phyloP scores from a whole-genome alignment of 2,329 filamentous ascomycete genomes.

The Graphium sp. region DNA sequence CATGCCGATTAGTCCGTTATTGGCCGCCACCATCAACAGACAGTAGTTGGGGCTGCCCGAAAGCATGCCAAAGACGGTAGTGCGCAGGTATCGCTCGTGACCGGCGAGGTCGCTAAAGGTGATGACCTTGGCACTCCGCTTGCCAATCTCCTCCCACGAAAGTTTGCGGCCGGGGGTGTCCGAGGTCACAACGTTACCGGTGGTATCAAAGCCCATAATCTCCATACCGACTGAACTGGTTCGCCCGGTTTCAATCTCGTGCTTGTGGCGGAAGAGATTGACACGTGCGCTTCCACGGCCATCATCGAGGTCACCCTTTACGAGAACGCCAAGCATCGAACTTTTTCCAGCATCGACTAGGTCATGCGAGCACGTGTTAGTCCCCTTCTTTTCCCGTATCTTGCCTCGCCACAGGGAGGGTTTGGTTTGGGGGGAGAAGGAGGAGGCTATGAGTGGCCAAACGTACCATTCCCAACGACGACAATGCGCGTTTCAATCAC shows the following conservation, averaged over 20 bases:
- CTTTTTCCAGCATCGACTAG: slow-evolving; percentile 92
- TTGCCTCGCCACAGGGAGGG: too few relatives aligned
- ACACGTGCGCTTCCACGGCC: slow-evolving; percentile 85
- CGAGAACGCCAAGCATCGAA: slow-evolving; percentile 85
- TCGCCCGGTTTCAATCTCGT: slow-evolving; percentile 88
- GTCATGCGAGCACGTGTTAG: slow-evolving; percentile 5
- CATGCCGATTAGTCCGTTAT: slow-evolving; percentile 95
- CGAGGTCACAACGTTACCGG: slow-evolving; percentile 66
- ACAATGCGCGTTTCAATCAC: slow-evolving; percentile 93
- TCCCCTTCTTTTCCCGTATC: too few relatives aligned
- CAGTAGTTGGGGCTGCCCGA: slow-evolving; percentile 96
- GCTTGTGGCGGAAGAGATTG: slow-evolving; percentile 93
- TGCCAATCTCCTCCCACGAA: slow-evolving; percentile 96
- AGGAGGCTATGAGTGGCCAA: background rate
- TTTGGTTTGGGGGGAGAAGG: too few relatives aligned
- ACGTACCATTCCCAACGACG: slow-evolving; percentile 77
- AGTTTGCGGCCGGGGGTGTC: slow-evolving; percentile 71
- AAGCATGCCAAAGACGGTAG: slow-evolving; percentile 87
- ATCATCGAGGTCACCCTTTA: slow-evolving; percentile 90
- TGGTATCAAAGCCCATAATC: slow-evolving; percentile 91
- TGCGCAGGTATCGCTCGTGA: slow-evolving; percentile 87
- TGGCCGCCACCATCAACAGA: slow-evolving; percentile 93
- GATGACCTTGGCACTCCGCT: slow-evolving; percentile 88
- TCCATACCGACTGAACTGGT: slow-evolving; percentile 98
- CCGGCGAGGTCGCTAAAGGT: slow-evolving; percentile 91